These are phyloP conservation scores for Gossypium ekmanianum DNA, from an alignment of 345 rosid species.

Conservation along the genomic window DNA sequence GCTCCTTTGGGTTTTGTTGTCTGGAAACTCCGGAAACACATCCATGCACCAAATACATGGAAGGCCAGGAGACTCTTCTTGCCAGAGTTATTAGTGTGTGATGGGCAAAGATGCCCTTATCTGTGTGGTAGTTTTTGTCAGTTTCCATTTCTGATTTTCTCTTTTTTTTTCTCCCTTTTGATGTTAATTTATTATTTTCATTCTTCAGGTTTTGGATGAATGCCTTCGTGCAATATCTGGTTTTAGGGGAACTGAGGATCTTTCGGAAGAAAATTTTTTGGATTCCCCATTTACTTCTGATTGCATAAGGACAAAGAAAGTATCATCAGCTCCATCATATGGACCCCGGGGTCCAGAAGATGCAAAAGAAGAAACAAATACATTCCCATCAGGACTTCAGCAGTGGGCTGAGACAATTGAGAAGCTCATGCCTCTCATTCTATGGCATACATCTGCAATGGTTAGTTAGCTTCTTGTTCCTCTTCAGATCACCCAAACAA, in stretches of 20 bases:
- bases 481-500: background rate
- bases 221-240: slow-evolving; percentile 90
- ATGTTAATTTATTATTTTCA: background rate
- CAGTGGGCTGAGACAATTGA: slow-evolving; percentile 75
- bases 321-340: slow-evolving; percentile 89
- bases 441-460: slow-evolving; percentile 65
- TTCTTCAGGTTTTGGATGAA: slow-evolving; percentile 79
- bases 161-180: background rate
- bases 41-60: background rate
- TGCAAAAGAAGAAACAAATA: slow-evolving; percentile 35
- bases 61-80: background rate
- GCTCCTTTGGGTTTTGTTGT: background rate
- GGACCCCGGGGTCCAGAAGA: slow-evolving; percentile 42
- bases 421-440: slow-evolving; percentile 60
- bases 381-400: slow-evolving; percentile 45
- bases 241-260: slow-evolving; percentile 89
- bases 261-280: slow-evolving; percentile 52
- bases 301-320: slow-evolving; percentile 59
- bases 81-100: background rate
- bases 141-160: slow-evolving; percentile 5
- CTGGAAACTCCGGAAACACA: background rate
- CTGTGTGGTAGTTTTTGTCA: background rate
- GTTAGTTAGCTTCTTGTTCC: slow-evolving; percentile 41
- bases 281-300: slow-evolving; percentile 84
- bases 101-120: background rate